Base-by-base conservation (phyloP, 345 rosid species). In the Citrus cavaleriei region DNA sequence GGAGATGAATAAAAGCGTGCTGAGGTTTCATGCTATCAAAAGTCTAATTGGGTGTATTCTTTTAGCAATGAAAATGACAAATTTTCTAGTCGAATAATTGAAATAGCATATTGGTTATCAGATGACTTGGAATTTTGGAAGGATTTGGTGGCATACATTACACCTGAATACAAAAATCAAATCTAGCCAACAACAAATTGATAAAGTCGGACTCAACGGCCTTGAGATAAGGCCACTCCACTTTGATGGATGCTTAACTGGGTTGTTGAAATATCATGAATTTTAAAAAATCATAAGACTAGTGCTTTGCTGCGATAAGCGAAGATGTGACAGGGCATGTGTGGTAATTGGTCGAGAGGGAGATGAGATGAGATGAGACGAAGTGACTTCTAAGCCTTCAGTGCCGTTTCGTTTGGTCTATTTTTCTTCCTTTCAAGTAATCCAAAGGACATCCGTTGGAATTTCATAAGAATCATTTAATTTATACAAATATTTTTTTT, bases 381-480 rank as follows among this genome's bases (percentile, higher is more conserved):
- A 73, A 35, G 75, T 77, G 74, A 73, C 81, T 65, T 74, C 68
- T 28, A 71, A 49, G 72, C 40, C 65, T 49, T n/a, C 19, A 22
- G 14, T 59, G 19, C 16, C 49, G 51, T 37, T 67, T 42, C 13
- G 10, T 37, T 35, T 19, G 62, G 10, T 6, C n/a, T 16, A 34
- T 7, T 59, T 67, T 72, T 40, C 30, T 72, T 40, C 30, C 59
- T 73, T 73, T 10, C n/a, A 68, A 77, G 76, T 76, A n/a, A 79
- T 59, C 30, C 37, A 42, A 24, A 61, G 32, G 65, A 61, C 65
- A 12, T 12, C 19, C 4, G 2, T 61, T 61, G 34, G 18, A 27
- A 60, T 60, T 60, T 60, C 27, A 13, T 46, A 42, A 12, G 10
- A 42, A 42, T 2, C 4, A 42, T 42, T 42, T 2, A 42, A 42